Percentiles rank a stretch among this genome's conserved stretches.
Evolutionary conservation across 2,329 filamentous ascomycete species (phyloP).

Genomic region (Periconia macrospinosa): DNA sequence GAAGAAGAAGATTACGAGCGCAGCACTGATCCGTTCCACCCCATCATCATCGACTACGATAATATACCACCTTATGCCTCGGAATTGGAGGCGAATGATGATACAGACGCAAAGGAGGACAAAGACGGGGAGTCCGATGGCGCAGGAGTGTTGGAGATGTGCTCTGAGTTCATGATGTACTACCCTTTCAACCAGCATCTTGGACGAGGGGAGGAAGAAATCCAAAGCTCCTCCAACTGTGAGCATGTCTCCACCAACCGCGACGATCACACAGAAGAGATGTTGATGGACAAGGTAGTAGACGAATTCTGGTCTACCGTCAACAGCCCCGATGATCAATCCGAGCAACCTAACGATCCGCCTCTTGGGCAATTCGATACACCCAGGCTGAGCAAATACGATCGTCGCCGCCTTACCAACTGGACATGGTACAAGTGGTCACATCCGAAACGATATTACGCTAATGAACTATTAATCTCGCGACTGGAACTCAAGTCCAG

Average conservation of each 20-base stretch:
- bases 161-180: background rate
- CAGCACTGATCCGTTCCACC: constrained; percentile 28
- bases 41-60: constrained; percentile 17
- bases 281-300: background rate
- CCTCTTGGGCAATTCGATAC: background rate
- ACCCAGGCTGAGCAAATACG: background rate
- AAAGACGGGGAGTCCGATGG: background rate
- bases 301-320: background rate
- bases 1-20: constrained; percentile 18
- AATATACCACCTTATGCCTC: background rate
- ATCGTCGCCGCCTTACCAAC: background rate
- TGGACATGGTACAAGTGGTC: background rate
- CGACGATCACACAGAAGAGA: background rate
- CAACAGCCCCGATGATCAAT: background rate
- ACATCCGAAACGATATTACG: constrained; percentile 8
- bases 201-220: too few species aligned
- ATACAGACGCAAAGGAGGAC: background rate
- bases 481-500: constrained; percentile 14
- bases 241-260: too few species aligned
- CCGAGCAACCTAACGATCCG: background rate
- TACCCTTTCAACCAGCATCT: background rate
- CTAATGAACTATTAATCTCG: constrained; percentile 9
- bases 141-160: too few species aligned
- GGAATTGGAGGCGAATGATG: background rate
- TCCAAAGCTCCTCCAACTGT: too few species aligned